phyloP scores from a whole-genome alignment of 495 filamentous ascomycete species.

The Saxophila tyrrhenica region DNA sequence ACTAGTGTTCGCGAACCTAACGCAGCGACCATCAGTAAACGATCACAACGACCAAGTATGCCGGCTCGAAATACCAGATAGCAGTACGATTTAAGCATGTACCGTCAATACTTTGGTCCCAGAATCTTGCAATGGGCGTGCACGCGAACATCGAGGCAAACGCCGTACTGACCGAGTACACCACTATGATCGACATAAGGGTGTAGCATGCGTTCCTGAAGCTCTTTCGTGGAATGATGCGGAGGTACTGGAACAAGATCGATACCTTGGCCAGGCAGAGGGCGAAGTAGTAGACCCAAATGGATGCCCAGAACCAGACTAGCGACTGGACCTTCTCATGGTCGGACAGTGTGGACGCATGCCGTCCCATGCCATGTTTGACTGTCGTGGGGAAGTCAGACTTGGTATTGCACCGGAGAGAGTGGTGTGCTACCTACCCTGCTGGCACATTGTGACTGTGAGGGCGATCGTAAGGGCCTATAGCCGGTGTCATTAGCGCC shows the following conservation, averaged over 20 bases:
- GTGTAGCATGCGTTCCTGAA: slow-evolving; percentile 20
- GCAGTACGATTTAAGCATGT: slow-evolving; percentile 35
- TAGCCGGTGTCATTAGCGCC: not conserved
- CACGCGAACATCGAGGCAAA: slow-evolving; percentile 23
- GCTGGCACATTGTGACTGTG: slow-evolving; percentile 12
- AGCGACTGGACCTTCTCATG: not conserved
- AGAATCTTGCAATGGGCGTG: slow-evolving; percentile 23
- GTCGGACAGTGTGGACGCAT: slow-evolving; percentile 4
- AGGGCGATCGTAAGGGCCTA: slow-evolving; percentile 14
- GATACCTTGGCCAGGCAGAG: slow-evolving; percentile 18
- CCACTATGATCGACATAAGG: slow-evolving; percentile 14
- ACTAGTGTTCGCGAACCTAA: slow-evolving; percentile 34
- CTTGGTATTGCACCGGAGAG: slow-evolving; percentile 1
- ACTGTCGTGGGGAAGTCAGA: not conserved
- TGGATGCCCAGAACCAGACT: slow-evolving; percentile 16
- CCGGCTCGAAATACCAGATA: slow-evolving; percentile 23
- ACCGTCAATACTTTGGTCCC: slow-evolving; percentile 23
- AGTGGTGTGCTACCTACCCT: not conserved
- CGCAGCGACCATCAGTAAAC: not conserved
- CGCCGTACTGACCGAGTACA: slow-evolving; percentile 17
- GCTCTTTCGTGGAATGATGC: slow-evolving; percentile 18
- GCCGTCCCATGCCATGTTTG: slow-evolving; percentile 20
- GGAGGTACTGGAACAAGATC: slow-evolving; percentile 24
- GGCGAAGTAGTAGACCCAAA: slow-evolving; percentile 21
- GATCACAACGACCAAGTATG: no score